Evolutionary conservation across 2,329 filamentous ascomycete genomes (phyloP), one percentile per base, ranked within the genome.

Genomic region (Chaetomiaceae sp.): DNA sequence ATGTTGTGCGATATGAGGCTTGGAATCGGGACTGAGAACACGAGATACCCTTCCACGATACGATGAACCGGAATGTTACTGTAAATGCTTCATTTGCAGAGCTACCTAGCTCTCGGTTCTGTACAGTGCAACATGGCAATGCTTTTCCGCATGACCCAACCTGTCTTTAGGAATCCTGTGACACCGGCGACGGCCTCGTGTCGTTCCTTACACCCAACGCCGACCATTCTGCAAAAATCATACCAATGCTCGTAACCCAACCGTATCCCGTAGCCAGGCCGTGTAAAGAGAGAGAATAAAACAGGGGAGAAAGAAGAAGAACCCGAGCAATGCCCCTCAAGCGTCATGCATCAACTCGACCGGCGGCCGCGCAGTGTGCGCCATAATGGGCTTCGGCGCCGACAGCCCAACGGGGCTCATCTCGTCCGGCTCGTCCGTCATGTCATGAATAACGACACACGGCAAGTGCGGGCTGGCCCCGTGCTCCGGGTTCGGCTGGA

Each of bases 371-470:
- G 78, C 61, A 3, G 84, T 87, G 62, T 86, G 81, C 22, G 80
- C 78, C 70, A 78, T 66, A 57, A 83, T 79, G 19, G 79, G 74
- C 62, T 72, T 76, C 20, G 64, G 63, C 56, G 52, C 66, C 51
- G 37, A 14, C 39, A 14, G 25, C 33, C 34, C 51, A 12, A 74
- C 67, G 46, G 76, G 61, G 65, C 74, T 73, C 58, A 76, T 64
- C n/a, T 57, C 59, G 27, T 72, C 70, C 2, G 76, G 76, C 56
- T 75, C 77, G 57, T 82, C 79, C 14, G 83, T 85, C 75, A 83
- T 82, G 64, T 87, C 84, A 63, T 87, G 82, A 12, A 87, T 83
- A 34, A 81, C 79, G 56, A 87, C 84, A 34, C 81, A 82, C 2
- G 84, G 84, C 62, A 87, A 68, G 44, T 77, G 73, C 5, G 80